phyloP scores from a whole-genome alignment of 164 flowering plant genomes.

The Magnolia officinalis region DNA sequence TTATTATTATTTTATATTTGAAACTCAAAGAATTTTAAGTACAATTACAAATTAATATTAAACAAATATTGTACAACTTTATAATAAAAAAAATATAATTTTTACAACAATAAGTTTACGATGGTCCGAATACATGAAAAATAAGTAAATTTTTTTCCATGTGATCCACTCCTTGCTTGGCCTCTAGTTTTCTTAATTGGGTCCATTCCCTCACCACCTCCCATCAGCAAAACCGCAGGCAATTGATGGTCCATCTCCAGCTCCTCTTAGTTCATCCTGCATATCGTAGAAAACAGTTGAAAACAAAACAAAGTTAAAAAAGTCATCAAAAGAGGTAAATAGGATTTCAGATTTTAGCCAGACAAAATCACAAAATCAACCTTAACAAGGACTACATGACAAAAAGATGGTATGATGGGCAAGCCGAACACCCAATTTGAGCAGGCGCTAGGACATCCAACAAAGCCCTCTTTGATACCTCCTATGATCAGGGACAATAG shows the following conservation, averaged over 20 bases:
- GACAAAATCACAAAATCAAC: slow-evolving; percentile 25
- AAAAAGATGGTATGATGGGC: slow-evolving; percentile 86
- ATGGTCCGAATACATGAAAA: too few species aligned
- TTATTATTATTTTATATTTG: too few species aligned
- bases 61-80: too few species aligned
- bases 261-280: slow-evolving; percentile 73
- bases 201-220: slow-evolving; percentile 99
- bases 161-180: slow-evolving; percentile 10
- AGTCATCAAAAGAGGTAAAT: not conserved
- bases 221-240: slow-evolving; percentile 94
- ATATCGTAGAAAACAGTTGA: not conserved
- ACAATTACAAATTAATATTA: too few species aligned
- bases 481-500: slow-evolving; percentile 81
- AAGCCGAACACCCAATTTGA: slow-evolving; percentile 77
- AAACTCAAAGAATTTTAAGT: too few species aligned
- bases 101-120: too few species aligned
- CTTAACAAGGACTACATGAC: slow-evolving; percentile 65
- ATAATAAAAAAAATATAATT: too few species aligned
- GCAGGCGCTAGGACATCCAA: slow-evolving; percentile 66
- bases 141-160: too few species aligned
- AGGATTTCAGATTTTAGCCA: not conserved
- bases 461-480: slow-evolving; percentile 81
- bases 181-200: slow-evolving; percentile 77
- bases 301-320: not conserved
- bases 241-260: slow-evolving; percentile 72